Conservation (phyloP, 2,329 filamentous ascomycete genomes). For the Penicillium sp. region DNA sequence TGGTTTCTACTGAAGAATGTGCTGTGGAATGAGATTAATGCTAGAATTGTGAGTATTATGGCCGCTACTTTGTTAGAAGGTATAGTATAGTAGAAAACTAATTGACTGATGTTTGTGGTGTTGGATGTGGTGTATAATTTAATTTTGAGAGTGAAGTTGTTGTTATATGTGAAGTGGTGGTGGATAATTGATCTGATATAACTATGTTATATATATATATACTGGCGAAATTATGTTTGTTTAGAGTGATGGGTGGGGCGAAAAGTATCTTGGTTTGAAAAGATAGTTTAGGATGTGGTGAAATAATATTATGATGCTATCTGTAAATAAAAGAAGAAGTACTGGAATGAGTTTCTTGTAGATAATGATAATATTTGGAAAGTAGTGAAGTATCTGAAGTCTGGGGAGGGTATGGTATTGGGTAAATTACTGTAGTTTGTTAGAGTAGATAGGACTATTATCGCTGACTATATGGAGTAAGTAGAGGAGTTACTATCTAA, state of each 20-base stretch:
- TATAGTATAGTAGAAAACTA: constrained; percentile 21
- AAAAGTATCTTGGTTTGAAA: constrained; percentile 29
- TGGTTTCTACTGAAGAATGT: constrained; percentile 25
- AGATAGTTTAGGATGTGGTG: constrained; percentile 13
- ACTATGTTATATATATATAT: constrained; percentile 17
- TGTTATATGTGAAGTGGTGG: constrained; percentile 24
- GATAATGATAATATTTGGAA: constrained; percentile 31
- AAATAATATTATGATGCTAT: constrained; percentile 23
- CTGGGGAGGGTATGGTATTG: constrained; percentile 18
- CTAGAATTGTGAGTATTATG: constrained; percentile 14
- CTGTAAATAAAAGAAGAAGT: constrained; percentile 27
- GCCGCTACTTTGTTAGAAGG: constrained; percentile 10
- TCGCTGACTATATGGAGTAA: constrained; percentile 12
- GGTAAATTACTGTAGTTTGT: constrained; percentile 18
- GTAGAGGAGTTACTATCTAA: constrained; percentile 3
- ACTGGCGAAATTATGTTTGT: constrained; percentile 17
- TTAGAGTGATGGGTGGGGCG: constrained; percentile 12
- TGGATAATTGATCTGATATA: constrained; percentile 25
- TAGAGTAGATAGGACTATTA: constrained; percentile 15
- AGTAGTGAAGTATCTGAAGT: constrained; percentile 26
- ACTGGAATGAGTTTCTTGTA: constrained; percentile 27
- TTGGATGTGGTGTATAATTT: constrained; percentile 12
- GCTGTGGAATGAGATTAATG: constrained; percentile 24
- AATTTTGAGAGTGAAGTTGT: constrained; percentile 20
- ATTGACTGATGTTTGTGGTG: constrained; percentile 17